Evolutionary conservation across 768 basidiomycete species (phyloP).

Genomic region (Gloeophyllum trabeum): DNA sequence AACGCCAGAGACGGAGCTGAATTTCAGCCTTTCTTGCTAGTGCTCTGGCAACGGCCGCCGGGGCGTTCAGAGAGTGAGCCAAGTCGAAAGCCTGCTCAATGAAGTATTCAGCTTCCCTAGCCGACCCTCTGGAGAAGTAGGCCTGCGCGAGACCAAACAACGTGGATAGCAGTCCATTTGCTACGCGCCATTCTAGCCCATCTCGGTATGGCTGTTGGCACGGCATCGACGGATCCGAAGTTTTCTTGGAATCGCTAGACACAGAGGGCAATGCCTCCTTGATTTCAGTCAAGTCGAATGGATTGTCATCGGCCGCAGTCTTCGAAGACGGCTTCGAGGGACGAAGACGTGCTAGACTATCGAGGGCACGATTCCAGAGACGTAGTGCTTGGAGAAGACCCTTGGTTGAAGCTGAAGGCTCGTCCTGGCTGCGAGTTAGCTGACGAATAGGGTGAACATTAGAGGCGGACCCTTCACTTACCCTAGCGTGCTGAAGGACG

Average conservation of each 20-base stretch:
- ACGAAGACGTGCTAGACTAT: conserved; percentile 51
- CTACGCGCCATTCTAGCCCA: conserved; percentile 65
- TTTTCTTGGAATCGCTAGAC: not conserved
- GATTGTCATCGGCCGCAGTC: conserved; percentile 33
- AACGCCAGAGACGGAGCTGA: conserved; percentile 46
- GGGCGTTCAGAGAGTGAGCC: conserved; percentile 55
- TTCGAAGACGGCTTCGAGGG: conserved; percentile 14
- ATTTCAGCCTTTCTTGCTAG: conserved; percentile 60
- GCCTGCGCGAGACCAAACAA: conserved; percentile 53
- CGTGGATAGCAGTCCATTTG: conserved; percentile 57
- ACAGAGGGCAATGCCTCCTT: conserved; percentile 15
- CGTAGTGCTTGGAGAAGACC: conserved; percentile 61
- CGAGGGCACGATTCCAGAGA: conserved; percentile 72
- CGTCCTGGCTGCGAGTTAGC: conserved; percentile 40
- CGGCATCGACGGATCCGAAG: not conserved
- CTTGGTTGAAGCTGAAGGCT: conserved; percentile 42
- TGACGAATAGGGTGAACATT: conserved; percentile 1
- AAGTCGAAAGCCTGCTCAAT: conserved; percentile 67
- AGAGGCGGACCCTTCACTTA: conserved; percentile 16
- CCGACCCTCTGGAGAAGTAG: conserved; percentile 68
- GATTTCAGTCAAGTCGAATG: conserved; percentile 40
- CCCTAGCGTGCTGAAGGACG: conserved; percentile 56
- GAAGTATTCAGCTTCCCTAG: conserved; percentile 80
- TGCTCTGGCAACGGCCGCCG: conserved; percentile 54
- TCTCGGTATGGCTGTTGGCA: conserved; percentile 26